Base-by-base conservation (phyloP, 164 flowering plant genomes). In the Macadamia integrifolia region DNA sequence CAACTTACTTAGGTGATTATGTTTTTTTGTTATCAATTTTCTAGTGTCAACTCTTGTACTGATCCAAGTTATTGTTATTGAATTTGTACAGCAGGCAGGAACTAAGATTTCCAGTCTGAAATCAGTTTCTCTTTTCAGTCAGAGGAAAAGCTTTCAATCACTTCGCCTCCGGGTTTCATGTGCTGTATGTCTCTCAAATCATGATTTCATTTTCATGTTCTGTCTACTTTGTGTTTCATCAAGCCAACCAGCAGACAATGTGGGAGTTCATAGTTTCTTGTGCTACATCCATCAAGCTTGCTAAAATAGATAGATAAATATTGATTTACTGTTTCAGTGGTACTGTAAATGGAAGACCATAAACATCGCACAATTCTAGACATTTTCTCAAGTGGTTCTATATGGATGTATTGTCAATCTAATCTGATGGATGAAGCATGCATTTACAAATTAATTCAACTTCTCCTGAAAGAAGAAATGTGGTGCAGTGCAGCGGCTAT, bases 131-230 rank as follows among this genome's bases (percentile, higher is more conserved):
- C 53, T 84, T 40, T 67, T 75, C 40, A 40, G 9, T 62, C 72
- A 40, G 31, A 81, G 78, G 66, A 80, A 63, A 58, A 79, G 80
- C 70, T 79, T 82, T 70, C 82, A 78, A 30, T 78, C 84, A 12
- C 79, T 57, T 44, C 86, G 80, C 71, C 74, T 81, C 31, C 79
- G 62, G 12, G 77, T 89, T 69, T 76, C 85, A 7, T 86, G 95
- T 71, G 82, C 82, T 64, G 95, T 89, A 85, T 23, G 89, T 57
- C 70, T 53, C 30, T 65, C 49, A 46, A 63, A 50, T 61, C 44
- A 11, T 62, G 61, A n/a, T 58, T 61, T 31, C 32, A 3, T 62
- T 42, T 32, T 50, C 52, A 18, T 11, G 5, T 52, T 65, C 53
- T 65, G 7, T 64, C 6, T 52, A 23, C 49, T 30, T 60, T 32